Conservation (phyloP, 345 rosid species). For the Eucalyptus regnans region DNA sequence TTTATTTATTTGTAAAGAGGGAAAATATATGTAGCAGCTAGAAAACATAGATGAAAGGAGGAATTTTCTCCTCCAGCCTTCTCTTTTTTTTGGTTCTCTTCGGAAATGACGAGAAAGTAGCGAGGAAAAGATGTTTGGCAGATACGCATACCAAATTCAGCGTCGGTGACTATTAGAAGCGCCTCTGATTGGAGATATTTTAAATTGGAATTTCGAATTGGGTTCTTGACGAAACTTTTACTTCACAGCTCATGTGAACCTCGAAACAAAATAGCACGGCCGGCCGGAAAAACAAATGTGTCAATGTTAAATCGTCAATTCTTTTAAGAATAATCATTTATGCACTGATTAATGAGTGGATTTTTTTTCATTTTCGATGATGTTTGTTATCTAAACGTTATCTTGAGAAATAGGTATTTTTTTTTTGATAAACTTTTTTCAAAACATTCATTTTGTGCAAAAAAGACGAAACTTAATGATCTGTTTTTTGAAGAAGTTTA, state of each 20-base stretch:
- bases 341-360: background rate
- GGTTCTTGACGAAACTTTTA: background rate
- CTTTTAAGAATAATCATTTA: too few relatives aligned
- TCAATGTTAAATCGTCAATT: too few relatives aligned
- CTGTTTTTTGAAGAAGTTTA: too few relatives aligned
- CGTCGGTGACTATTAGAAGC: background rate
- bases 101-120: background rate
- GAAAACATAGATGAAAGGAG: background rate
- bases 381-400: too few relatives aligned
- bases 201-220: background rate
- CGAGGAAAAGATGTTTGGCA: background rate
- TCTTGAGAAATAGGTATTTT: too few relatives aligned
- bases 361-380: too few relatives aligned
- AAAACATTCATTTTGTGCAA: too few relatives aligned
- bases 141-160: background rate
- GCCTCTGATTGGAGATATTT: background rate
- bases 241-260: background rate
- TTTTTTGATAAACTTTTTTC: background rate
- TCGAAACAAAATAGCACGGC: background rate
- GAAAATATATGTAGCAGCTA: background rate
- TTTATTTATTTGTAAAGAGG: background rate
- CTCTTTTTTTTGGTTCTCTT: background rate
- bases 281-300: background rate
- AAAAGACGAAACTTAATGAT: too few relatives aligned
- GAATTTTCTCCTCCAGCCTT: background rate